These are phyloP conservation scores for Leersia perrieri DNA, from an alignment of 176 grass and related monocot genomes.

Conservation along the genomic window DNA sequence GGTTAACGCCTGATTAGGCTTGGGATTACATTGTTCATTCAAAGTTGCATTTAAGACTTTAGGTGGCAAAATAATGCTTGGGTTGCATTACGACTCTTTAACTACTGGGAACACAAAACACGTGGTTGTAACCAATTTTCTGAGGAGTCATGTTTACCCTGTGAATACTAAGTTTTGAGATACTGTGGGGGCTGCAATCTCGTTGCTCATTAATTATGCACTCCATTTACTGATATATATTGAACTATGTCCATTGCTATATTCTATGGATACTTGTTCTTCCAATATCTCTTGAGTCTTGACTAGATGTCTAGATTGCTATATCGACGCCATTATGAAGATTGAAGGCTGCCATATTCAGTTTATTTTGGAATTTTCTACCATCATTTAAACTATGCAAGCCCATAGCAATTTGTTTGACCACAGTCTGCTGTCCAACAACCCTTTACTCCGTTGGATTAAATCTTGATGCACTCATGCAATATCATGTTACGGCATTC, in stretches of 20 bases:
- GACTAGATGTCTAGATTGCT: no score
- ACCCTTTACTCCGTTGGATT: not conserved
- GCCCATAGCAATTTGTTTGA: conserved; percentile 12
- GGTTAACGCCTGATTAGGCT: not conserved
- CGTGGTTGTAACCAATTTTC: not conserved
- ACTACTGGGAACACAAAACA: conserved; percentile 1
- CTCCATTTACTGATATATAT: not conserved
- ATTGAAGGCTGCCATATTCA: not conserved
- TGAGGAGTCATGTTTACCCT: not conserved
- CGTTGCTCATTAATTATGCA: conserved; percentile 24
- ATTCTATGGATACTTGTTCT: not conserved
- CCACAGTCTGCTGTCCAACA: not conserved
- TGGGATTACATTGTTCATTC: not conserved
- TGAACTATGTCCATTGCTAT: conserved; percentile 1
- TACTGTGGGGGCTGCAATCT: not conserved
- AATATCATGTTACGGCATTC: not conserved
- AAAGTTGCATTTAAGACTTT: not conserved
- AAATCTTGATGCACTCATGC: not conserved
- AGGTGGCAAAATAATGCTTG: not conserved
- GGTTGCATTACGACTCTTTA: not conserved
- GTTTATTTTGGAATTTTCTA: not conserved
- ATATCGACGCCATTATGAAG: not conserved
- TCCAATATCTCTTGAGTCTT: not conserved
- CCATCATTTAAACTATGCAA: conserved; percentile 1
- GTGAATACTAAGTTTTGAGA: not conserved